Conservation (phyloP, 2,329 filamentous ascomycete genomes). For the Clonostachys solani region DNA sequence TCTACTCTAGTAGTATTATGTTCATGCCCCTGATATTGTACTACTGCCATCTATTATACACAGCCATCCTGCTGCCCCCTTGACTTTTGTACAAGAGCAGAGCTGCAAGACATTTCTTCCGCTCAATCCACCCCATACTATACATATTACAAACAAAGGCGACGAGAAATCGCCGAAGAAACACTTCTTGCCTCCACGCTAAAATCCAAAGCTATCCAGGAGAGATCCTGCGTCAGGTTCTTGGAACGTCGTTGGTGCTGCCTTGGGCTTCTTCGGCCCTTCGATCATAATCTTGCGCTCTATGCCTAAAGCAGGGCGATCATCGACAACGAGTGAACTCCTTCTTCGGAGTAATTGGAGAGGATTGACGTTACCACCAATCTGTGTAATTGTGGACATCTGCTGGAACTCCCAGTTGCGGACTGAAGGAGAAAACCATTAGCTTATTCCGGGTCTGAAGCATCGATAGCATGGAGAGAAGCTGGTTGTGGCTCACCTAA, state of each 20-base stretch:
- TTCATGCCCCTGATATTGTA: no score
- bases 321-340: slow-evolving; percentile 76
- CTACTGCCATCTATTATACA: neutral
- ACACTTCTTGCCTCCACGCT: slow-evolving; percentile 3
- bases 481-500: slow-evolving; percentile 52
- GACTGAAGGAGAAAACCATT: slow-evolving; percentile 37
- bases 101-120: neutral
- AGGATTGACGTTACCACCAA: slow-evolving; percentile 54
- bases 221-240: slow-evolving; percentile 89
- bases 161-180: neutral
- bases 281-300: slow-evolving; percentile 36
- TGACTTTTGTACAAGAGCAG: neutral
- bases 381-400: slow-evolving; percentile 22
- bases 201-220: slow-evolving; percentile 93
- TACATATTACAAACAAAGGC: no score
- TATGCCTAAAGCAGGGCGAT: slow-evolving; percentile 48
- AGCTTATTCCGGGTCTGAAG: slow-evolving; percentile 3
- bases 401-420: slow-evolving; percentile 77
- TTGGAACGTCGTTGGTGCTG: slow-evolving; percentile 74
- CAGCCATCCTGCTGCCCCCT: neutral
- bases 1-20: no score
- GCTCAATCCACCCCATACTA: no score
- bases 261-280: slow-evolving; percentile 37
- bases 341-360: slow-evolving; percentile 65
- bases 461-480: neutral